Evolutionary conservation across 2,329 filamentous ascomycete species (phyloP), one percentile per base, ranked within the genome.

Genomic region (Periglandula ipomoeae): DNA sequence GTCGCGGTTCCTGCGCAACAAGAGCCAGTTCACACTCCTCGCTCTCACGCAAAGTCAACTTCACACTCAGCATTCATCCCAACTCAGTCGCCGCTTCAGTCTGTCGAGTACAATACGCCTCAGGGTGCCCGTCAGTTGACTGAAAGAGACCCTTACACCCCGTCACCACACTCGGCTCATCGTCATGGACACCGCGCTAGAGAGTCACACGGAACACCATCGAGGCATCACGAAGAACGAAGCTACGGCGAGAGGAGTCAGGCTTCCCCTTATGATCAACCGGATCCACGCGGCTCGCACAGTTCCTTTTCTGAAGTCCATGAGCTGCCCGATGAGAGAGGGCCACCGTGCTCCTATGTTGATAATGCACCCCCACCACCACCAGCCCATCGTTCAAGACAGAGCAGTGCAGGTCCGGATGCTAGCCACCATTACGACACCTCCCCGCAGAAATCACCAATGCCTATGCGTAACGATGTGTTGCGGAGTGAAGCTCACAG

Each of bases 401-500:
- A 75, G 52, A 72, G 67, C 50, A 74, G 67, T 54, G 68, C 66
- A 35, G 57, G 68, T 9, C 65, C 70, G 48, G 75, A 76, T 22
- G 53, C 66, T 38, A 56, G 71, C 44, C 59, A 58, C 44, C 64
- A 63, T 41, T 70, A 65, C 48, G 74, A 78, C 26, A 52, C 59
- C 3, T 62, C 68, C 2, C 60, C 67, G 17, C 65, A 65, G 35
- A 76, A 74, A 56, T 67, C 66, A 1, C 67, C 68, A 1, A 75
- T 77, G 66, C 68, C 68, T 2, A 81, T 82, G 75, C 71, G 77
- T 48, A 76, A 79, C 39, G 78, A 81, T 48, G 77, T 81, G 10
- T 59, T 81, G 52, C 71, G 73, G 50, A 77, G 65, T 47, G 77
- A 80, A 57, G 78, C 78, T 3, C 78, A 81, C 57, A 69, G 78